Base-by-base conservation (phyloP, 1,284 basidiomycete genomes). In the Apiotrichum veenhuisii region DNA sequence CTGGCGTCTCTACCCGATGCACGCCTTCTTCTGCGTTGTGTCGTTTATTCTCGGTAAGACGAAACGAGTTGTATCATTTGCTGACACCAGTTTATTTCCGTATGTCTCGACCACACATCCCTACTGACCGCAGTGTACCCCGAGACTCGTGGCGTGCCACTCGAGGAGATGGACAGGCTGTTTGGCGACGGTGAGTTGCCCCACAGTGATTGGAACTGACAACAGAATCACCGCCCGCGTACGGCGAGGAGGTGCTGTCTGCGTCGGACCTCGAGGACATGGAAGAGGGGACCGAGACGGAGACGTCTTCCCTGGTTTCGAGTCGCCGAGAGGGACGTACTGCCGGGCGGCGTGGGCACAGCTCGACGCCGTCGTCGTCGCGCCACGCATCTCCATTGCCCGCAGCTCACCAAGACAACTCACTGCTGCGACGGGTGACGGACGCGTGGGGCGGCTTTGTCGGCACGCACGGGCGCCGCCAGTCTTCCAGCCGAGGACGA, bases 1-100 rank as follows among this genome's bases (percentile, higher is more conserved):
- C 34, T 98, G 95, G 94, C 83, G 89, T 51, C 78, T 98, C 52
- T 98, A 98, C 77, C 89, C 91, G 0, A 93, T 98, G 89, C 92
- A 96, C 67, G 92, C 89, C 14, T 92, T 92, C 78, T 95, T 95
- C 79, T 94, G 93, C 74, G 83, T 84, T 17, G 85, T 87, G 70
- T 91, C 90, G 65, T 93, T 96, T 70, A 80, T 93, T 38, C 78
- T 93, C 27, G 87, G 66, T 67, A 37, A 59, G 55, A 72, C 59
- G 12, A 15, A 18, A 5, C 17, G 15, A 5, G 9, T 2, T 5
- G 14, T 11, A 18, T 17, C 44, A n/a, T 2, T 36, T 10, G 49
- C 50, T 60, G 55, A 48, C 30, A 11, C 25, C 48, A 61, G 72
- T 73, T 23, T 73, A 69, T 61, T 73, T 73, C 62, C 55, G 46